phyloP scores from a whole-genome alignment of 441 rosid genomes.

The Eutrema salsugineum region DNA sequence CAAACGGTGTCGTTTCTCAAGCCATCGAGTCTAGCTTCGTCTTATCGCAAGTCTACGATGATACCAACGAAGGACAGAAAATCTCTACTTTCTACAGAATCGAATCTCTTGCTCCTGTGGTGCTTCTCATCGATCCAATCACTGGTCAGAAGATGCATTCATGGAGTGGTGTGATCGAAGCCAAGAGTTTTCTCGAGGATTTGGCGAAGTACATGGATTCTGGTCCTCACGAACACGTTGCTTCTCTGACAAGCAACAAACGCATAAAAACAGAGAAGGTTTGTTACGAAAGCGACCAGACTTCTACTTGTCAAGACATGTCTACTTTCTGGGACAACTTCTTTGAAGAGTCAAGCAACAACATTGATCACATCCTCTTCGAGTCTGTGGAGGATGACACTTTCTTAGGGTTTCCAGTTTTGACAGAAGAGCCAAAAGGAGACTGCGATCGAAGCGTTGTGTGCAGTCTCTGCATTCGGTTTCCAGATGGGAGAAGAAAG shows the following conservation, averaged over 20 bases:
- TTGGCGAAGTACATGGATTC: not conserved
- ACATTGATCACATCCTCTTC: slow-evolving; percentile 31
- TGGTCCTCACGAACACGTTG: not conserved
- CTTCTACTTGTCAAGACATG: not conserved
- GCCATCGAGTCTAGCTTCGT: not conserved
- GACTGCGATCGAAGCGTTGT: slow-evolving; percentile 44
- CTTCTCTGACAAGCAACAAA: not conserved
- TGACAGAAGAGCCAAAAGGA: slow-evolving; percentile 70
- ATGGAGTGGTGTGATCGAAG: slow-evolving; percentile 7
- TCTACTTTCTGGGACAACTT: not conserved
- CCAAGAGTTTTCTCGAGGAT: not conserved
- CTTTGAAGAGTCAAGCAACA: not conserved
- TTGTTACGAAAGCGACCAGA: not conserved
- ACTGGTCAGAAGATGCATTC: slow-evolving; percentile 20
- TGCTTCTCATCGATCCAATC: slow-evolving; percentile 6
- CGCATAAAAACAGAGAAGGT: not conserved
- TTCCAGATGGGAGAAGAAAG: slow-evolving; percentile 62
- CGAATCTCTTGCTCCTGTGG: slow-evolving; percentile 7
- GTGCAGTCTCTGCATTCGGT: slow-evolving; percentile 77
- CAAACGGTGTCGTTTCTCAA: not conserved
- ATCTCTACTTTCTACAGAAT: slow-evolving; percentile 1
- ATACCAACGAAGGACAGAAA: slow-evolving; percentile 7
- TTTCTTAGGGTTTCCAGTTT: slow-evolving; percentile 39
- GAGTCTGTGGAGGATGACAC: not conserved
- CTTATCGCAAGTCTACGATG: slow-evolving; percentile 10